Base-by-base conservation (phyloP, 2,329 filamentous ascomycete species). In the Fusarium nisikadoi region DNA sequence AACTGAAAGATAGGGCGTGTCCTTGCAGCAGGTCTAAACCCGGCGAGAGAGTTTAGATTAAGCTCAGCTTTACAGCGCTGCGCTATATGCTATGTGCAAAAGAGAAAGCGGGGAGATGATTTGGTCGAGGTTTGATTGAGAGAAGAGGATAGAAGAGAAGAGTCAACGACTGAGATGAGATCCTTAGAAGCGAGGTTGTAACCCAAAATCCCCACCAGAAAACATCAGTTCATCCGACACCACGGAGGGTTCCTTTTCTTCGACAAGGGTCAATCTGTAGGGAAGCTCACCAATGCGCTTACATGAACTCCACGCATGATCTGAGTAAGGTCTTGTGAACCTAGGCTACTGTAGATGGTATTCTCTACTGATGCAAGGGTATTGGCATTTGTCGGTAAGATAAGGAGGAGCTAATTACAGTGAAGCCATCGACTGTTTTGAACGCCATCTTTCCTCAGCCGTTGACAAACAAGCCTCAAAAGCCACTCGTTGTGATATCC, bases 271-370 rank as follows among this genome's bases (percentile, higher is more conserved):
- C 56, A 36, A 33, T 35, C 38, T 53, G 57, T 67, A 52, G 46
- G 53, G 41, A 14, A 53, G 36, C 45, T 35, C 49, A 43, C 38
- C 60, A 55, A 59, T 53, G 56, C 62, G 62, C 63, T 60, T 72
- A 76, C 74, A 76, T 76, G 73, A 73, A 75, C 75, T 75, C 70
- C 60, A 76, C 61, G 68, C 55, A 77, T 77, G 71, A 65, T 60
- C 63, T 65, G 71, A 77, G 62, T 65, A 65, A 68, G 66, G 70
- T 35, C 62, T 65, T 62, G 65, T 38, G 36, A 42, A 36, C 41
- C 29, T 36, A 27, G 23, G 19, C 39, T 43, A 35, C 29, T 35
- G 29, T 25, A 56, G 46, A 45, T 72, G 68, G 56, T 65, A 49
- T 68, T 61, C 49, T 69, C 50, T 52, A 23, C 35, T 57, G 45